A percentile compares a stretch with the other conserved stretches of the same genome.
Conservation (phyloP, 495 filamentous ascomycete genomes). For the Aspergillus avenaceus region DNA sequence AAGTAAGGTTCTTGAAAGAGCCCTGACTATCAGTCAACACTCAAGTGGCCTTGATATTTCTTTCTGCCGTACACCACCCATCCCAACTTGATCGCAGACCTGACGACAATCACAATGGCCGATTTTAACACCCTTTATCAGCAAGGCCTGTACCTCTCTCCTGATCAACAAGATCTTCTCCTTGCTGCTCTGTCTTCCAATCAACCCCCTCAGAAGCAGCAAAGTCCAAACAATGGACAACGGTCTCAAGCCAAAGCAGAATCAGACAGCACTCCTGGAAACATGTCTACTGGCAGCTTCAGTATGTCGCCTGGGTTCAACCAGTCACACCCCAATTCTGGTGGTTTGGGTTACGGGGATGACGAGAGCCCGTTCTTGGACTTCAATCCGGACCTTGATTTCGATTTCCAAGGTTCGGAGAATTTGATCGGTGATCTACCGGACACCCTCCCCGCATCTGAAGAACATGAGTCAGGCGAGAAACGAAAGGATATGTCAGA, state of each 20-base stretch:
- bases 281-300: constrained; percentile 28
- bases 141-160: constrained; percentile 63
- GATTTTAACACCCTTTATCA: constrained; percentile 38
- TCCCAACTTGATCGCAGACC: not conserved
- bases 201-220: constrained; percentile 37
- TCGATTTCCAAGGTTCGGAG: constrained; percentile 55
- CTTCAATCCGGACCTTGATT: constrained; percentile 71
- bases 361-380: constrained; percentile 82
- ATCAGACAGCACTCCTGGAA: constrained; percentile 28
- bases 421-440: constrained; percentile 78
- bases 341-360: constrained; percentile 44
- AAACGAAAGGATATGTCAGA: constrained; percentile 76
- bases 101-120: constrained; percentile 22
- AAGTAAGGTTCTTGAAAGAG: not conserved
- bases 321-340: constrained; percentile 41
- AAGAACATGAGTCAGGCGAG: constrained; percentile 54
- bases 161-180: constrained; percentile 82
- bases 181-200: constrained; percentile 86
- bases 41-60: not conserved
- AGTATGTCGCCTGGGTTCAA: constrained; percentile 52
- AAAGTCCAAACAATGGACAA: constrained; percentile 20
- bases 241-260: constrained; percentile 24
- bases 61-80: not conserved
- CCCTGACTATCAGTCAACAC: not conserved
- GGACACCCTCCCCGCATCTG: constrained; percentile 46